phyloP scores from a whole-genome alignment of 225 moss, liverwort and hornwort genomes.

The Marchantia polymorpha region DNA sequence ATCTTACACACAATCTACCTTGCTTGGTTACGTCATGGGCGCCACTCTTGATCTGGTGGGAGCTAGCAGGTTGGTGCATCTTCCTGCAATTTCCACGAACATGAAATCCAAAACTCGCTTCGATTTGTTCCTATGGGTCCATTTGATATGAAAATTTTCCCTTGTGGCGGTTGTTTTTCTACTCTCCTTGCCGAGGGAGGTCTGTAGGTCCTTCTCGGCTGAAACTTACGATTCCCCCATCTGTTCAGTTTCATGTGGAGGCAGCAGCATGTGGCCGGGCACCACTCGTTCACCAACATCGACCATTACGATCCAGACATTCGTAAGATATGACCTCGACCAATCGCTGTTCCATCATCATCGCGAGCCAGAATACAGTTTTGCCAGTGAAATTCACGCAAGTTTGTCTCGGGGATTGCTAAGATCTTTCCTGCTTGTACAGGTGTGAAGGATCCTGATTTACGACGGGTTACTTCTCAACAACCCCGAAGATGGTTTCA shows the following conservation, averaged over 20 bases:
- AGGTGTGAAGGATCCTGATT: slow-evolving; percentile 97
- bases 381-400: background rate
- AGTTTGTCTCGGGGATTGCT: background rate
- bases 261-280: slow-evolving; percentile 97
- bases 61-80: slow-evolving; percentile 67
- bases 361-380: background rate
- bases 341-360: background rate
- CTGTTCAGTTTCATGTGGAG: slow-evolving; percentile 95
- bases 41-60: slow-evolving; percentile 88
- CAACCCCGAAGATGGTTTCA: slow-evolving; percentile 97
- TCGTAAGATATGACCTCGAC: slow-evolving; percentile 48
- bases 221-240: background rate
- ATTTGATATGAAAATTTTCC: background rate
- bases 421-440: slow-evolving; percentile 2
- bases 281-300: slow-evolving; percentile 95
- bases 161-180: background rate
- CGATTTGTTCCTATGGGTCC: background rate
- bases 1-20: slow-evolving; percentile 71
- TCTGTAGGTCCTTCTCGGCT: background rate
- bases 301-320: slow-evolving; percentile 96
- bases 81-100: background rate
- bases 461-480: slow-evolving; percentile 74
- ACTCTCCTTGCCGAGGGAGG: background rate
- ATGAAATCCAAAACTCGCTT: background rate
- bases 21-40: slow-evolving; percentile 85